Evolutionary conservation across 1,139 yeast species (phyloP).

Genomic region (Diutina neorugosa): DNA sequence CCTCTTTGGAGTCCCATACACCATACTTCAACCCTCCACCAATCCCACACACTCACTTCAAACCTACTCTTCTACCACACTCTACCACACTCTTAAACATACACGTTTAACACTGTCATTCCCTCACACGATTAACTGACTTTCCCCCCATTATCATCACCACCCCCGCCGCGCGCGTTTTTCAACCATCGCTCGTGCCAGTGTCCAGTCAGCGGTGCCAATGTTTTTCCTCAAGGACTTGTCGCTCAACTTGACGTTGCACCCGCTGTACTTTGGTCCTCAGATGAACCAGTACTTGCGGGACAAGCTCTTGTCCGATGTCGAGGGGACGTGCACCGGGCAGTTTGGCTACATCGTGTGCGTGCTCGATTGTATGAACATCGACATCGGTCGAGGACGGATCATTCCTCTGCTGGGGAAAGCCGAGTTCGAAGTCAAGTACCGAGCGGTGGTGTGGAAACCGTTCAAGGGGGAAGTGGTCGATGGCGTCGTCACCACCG

Average conservation of each 20-base stretch:
- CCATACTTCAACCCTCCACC: too few species aligned
- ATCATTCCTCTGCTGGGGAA: constrained; percentile 84
- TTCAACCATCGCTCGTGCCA: background rate
- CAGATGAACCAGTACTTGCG: constrained; percentile 91
- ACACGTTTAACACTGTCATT: too few species aligned
- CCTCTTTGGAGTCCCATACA: too few species aligned
- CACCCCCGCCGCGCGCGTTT: background rate
- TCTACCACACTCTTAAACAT: too few species aligned
- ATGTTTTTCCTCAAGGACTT: constrained; percentile 65
- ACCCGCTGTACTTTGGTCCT: constrained; percentile 96
- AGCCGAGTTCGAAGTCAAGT: constrained; percentile 93
- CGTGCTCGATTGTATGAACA: constrained; percentile 87
- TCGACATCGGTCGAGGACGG: constrained; percentile 91
- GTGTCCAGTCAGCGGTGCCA: constrained; percentile 7
- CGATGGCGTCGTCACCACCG: constrained; percentile 90
- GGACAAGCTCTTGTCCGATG: constrained; percentile 84
- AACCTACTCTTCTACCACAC: too few species aligned
- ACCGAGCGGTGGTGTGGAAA: constrained; percentile 95
- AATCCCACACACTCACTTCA: too few species aligned
- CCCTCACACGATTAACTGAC: too few species aligned
- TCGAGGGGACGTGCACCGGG: constrained; percentile 98
- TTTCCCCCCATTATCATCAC: background rate
- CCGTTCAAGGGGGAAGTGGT: constrained; percentile 98
- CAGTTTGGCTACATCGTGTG: constrained; percentile 96
- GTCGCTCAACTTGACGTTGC: constrained; percentile 81